These are phyloP conservation scores for Kodamaea leandrae DNA, from an alignment of 805 yeast genomes.

Conservation along the genomic window DNA sequence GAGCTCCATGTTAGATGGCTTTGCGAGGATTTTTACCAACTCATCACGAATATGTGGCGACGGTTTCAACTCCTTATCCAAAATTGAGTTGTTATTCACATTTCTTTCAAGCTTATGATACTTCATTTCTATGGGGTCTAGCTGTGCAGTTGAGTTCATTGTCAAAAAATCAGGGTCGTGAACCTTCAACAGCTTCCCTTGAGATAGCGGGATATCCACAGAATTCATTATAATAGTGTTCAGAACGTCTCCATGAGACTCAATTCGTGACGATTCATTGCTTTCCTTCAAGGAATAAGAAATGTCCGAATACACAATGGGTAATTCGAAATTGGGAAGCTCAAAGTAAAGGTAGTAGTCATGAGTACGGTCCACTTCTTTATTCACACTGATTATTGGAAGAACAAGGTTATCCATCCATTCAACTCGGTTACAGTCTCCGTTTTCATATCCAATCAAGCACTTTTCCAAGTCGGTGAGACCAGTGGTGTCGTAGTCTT, in stretches of 20 bases:
- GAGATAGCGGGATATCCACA: conserved; percentile 29
- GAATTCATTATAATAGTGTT: conserved; percentile 35
- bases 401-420: conserved; percentile 77
- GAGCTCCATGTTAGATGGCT: conserved; percentile 81
- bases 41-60: conserved; percentile 78
- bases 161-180: conserved; percentile 43
- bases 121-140: conserved; percentile 85
- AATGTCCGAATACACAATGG: conserved; percentile 65
- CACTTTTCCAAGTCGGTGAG: conserved; percentile 44
- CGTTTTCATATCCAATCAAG: conserved; percentile 63
- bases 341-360: conserved; percentile 35
- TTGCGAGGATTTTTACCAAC: conserved; percentile 61
- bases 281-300: conserved; percentile 28
- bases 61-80: conserved; percentile 86
- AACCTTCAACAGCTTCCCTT: conserved; percentile 25
- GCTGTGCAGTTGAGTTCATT: conserved; percentile 18
- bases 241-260: conserved; percentile 17
- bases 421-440: conserved; percentile 55
- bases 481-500: background rate
- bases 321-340: conserved; percentile 64
- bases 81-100: conserved; percentile 67
- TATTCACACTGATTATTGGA: conserved; percentile 26
- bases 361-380: conserved; percentile 9
- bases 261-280: conserved; percentile 10
- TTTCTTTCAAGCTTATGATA: conserved; percentile 78